phyloP scores from a whole-genome alignment of 225 moss, liverwort and hornwort species.

The Pleurozium schreberi region DNA sequence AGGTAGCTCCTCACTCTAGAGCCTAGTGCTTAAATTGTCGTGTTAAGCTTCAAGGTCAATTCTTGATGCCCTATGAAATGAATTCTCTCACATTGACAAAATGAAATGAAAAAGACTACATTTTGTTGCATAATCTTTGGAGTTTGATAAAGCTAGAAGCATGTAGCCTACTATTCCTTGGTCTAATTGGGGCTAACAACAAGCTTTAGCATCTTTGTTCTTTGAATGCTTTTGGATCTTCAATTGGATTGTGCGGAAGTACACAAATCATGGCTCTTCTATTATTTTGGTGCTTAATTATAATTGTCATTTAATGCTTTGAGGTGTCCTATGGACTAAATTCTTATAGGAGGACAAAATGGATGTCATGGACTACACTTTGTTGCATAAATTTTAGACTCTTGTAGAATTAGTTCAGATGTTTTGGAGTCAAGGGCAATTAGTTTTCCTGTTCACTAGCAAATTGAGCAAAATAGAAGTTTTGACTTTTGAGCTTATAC shows the following conservation, averaged over 20 bases:
- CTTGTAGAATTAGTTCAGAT: neutral
- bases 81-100: neutral
- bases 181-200: neutral
- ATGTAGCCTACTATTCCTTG: neutral
- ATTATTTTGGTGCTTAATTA: neutral
- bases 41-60: neutral
- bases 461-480: neutral
- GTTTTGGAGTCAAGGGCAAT: neutral
- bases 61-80: neutral
- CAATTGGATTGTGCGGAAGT: slow-evolving; percentile 10
- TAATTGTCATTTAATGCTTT: neutral
- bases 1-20: neutral
- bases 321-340: neutral
- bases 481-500: neutral
- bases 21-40: neutral
- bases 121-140: neutral
- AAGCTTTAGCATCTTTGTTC: neutral
- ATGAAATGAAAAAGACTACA: neutral
- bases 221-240: slow-evolving; percentile 21
- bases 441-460: neutral
- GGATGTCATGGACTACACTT: neutral
- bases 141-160: neutral
- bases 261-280: neutral
- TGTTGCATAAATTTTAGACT: neutral
- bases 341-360: neutral